Conservation (phyloP, 202 grass and related monocot genomes). For the Saccharum hybrid region DNA sequence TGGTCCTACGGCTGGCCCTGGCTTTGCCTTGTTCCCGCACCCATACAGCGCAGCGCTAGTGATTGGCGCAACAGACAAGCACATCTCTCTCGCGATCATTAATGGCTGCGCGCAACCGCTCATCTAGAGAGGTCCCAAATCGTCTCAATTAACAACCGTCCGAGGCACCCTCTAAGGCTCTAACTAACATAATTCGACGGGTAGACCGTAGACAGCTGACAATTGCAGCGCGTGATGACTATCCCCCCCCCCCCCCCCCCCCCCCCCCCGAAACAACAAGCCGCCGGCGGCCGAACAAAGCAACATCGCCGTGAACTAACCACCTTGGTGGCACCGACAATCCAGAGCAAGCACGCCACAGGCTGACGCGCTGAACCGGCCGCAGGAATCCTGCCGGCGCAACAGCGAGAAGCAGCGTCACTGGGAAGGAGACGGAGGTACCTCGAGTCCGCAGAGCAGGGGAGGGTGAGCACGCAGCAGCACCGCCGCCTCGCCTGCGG, state of each 20-base stretch:
- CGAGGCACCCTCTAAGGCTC: not conserved
- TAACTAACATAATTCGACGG: constrained; percentile 31
- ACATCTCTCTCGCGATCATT: constrained; percentile 54
- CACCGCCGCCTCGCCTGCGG: not conserved
- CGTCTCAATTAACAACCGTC: constrained; percentile 19
- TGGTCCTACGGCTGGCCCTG: not conserved
- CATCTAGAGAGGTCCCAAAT: constrained; percentile 40
- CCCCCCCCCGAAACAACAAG: constrained; percentile 10
- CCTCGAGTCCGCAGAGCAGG: not conserved
- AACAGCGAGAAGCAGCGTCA: not conserved
- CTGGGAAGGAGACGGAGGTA: not conserved
- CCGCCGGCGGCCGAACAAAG: not conserved
- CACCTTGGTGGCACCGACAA: not conserved
- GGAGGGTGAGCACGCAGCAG: not conserved
- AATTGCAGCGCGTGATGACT: not conserved
- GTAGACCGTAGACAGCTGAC: constrained; percentile 31
- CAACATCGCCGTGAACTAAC: constrained; percentile 11
- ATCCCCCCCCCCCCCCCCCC: no score
- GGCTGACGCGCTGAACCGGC: not conserved
- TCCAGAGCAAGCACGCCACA: not conserved
- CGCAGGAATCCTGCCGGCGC: not conserved
- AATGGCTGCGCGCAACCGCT: constrained; percentile 46
- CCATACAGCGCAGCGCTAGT: constrained; percentile 11
- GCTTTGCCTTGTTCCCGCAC: not conserved
- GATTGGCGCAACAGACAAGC: constrained; percentile 53